A percentile compares a stretch with the other conserved stretches of the same genome.
These are phyloP conservation scores for Pythium guiyangense DNA, from an alignment of 352 stramenopile genomes.

Conservation along the genomic window DNA sequence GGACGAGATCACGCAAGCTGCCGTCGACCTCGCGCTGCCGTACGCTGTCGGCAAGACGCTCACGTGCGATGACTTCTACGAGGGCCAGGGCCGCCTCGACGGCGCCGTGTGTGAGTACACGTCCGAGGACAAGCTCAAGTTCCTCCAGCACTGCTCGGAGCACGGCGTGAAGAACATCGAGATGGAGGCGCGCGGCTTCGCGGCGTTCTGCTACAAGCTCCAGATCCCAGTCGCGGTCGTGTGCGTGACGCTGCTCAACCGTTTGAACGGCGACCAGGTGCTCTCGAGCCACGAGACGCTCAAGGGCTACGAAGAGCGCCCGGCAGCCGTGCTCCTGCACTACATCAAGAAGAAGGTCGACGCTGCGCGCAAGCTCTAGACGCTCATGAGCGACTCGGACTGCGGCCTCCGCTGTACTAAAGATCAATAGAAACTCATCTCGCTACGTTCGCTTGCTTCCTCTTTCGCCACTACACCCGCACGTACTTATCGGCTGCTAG, in stretches of 20 bases:
- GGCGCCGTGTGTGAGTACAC: constrained; percentile 80
- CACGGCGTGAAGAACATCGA: constrained; percentile 81
- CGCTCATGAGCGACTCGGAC: not conserved
- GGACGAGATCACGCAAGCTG: constrained; percentile 43
- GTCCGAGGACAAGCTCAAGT: constrained; percentile 70
- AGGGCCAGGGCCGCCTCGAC: constrained; percentile 78
- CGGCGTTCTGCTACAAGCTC: constrained; percentile 73
- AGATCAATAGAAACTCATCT: not conserved
- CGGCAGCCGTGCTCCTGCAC: constrained; percentile 53
- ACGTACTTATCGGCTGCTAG: too few relatives aligned
- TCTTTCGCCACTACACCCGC: too few relatives aligned
- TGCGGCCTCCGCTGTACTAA: not conserved
- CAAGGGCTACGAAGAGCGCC: constrained; percentile 57
- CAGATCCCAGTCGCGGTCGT: constrained; percentile 68
- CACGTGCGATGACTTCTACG: constrained; percentile 85
- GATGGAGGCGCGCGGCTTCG: constrained; percentile 76
- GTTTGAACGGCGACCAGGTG: constrained; percentile 74
- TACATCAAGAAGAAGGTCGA: constrained; percentile 67
- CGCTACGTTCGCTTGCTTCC: too few relatives aligned
- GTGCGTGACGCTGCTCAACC: constrained; percentile 77
- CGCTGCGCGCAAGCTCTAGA: constrained; percentile 4
- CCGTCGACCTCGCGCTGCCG: constrained; percentile 45
- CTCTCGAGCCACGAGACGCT: constrained; percentile 54
- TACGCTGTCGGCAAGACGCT: constrained; percentile 77
- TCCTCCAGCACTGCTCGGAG: constrained; percentile 46